Base-by-base conservation (phyloP, 2,329 filamentous ascomycete genomes). In the Arthrocladium fulminans region DNA sequence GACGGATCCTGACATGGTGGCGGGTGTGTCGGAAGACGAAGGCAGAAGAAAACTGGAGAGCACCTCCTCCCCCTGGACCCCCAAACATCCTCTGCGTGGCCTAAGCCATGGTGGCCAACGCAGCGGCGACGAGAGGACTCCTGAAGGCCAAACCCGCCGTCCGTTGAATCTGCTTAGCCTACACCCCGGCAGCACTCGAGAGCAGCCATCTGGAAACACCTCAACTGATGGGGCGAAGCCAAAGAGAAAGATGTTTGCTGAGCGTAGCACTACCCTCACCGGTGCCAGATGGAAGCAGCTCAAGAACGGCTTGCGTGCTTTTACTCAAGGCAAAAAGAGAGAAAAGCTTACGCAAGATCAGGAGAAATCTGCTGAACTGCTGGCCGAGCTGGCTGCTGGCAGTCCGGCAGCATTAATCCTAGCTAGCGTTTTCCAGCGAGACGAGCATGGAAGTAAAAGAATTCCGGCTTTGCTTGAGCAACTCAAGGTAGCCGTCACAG, bases 401-500 rank as follows among this genome's bases (percentile, higher is more conserved):
- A 88, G 89, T 1, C 92, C 92, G 2, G 92, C 92, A 20, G 92
- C 90, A 17, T 73, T 98, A 50, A 94, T 98, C 67, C 72, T 98
- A 45, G 92, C 92, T 6, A 96, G 89, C 62, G 96, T 97, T 86
- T 92, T 97, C 59, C 92, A 97, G 68, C 79, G 92, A 49, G 92
- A 98, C 59, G 92, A 98, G 66, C 87, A 96, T 59, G 88, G 90
- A 42, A 92, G 94, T 67, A 92, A 87, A 68, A 82, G 89, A 51
- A 95, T 98, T 49, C 92, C 92, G 0, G 88, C 98, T 46, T 77
- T 98, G 2, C 76, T 98, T 5, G 92, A 98, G 65, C 92, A 98
- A 69, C 75, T 98, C 51, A 95, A 94, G 65, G 76, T 98, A 51
- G 81, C 78, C 49, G 85, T 98, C 51, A 84, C 81, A 7, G 87